Evolutionary conservation across 768 basidiomycete species (phyloP).

Genomic region (Dioszegia aurantiaca): DNA sequence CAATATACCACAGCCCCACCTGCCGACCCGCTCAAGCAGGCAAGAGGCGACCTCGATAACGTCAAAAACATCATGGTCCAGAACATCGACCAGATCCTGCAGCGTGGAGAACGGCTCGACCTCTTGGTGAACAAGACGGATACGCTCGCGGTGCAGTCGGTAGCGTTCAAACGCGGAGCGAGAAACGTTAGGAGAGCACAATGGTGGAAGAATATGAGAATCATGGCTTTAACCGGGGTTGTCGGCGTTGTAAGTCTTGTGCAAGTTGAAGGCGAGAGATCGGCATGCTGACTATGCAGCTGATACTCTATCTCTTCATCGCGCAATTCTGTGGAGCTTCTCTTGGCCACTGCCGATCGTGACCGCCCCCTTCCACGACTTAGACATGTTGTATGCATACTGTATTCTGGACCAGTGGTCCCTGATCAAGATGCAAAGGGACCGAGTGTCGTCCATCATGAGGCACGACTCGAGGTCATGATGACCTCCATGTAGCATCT

Average conservation of each 20-base stretch:
- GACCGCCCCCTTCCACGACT: neutral
- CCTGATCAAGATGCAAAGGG: too few relatives aligned
- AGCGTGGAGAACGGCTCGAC: constrained; percentile 90
- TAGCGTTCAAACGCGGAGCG: constrained; percentile 86
- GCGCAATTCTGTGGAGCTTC: constrained; percentile 87
- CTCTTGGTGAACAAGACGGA: constrained; percentile 96
- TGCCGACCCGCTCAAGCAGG: constrained; percentile 79
- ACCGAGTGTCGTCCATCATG: too few relatives aligned
- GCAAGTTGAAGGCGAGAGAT: too few relatives aligned
- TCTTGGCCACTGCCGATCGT: constrained; percentile 62
- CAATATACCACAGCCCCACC: constrained; percentile 87
- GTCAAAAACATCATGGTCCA: constrained; percentile 97
- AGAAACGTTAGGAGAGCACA: constrained; percentile 57
- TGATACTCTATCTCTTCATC: constrained; percentile 73
- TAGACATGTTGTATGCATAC: constrained; percentile 8
- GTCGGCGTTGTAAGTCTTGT: constrained; percentile 57
- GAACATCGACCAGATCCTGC: constrained; percentile 94
- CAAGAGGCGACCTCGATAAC: constrained; percentile 67
- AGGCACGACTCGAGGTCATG: too few relatives aligned
- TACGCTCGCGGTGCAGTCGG: constrained; percentile 87
- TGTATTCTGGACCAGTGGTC: too few relatives aligned
- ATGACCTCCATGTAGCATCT: too few relatives aligned
- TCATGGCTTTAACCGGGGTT: constrained; percentile 61
- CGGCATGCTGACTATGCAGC: constrained; percentile 10
- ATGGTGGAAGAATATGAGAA: constrained; percentile 55